Base-by-base conservation (phyloP, 257 asterid genomes). In the Solanum verrucosum region DNA sequence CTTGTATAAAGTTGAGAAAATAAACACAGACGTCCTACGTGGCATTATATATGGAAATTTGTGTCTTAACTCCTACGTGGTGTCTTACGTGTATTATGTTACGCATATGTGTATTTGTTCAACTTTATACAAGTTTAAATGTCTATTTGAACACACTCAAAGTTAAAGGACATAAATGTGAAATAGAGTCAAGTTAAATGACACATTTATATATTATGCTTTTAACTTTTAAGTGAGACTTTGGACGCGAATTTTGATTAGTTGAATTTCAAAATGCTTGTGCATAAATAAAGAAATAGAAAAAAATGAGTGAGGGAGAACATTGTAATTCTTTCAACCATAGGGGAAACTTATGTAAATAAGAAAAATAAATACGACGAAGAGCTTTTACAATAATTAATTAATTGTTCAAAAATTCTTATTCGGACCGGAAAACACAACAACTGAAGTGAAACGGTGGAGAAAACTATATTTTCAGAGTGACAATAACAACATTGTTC, bases 61-160 rank as follows among this genome's bases (percentile, higher is more conserved):
- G 29, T 29, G 29, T 29, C 29, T 29, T 29, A 29, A 29, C 29
- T 29, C 29, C 29, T 29, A 29, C 29, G 29, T 29, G 29, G 29
- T 29, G 29, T 29, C 29, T 29, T 29, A 29, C 29, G 29, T 29
- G 29, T 29, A 29, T 29, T 29, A 29, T 29, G 29, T 29, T 29
- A 29, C 1, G 29, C 29, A 29, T 29, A 29, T 29, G 29, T 29
- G 29, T 29, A 29, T 29, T 29, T 29, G 1, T 29, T 29, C 29
- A 29, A 29, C 29, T 29, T 29, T 49, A 49, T 46, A 46, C 0
- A 46, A 13, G 1, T 46, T 46, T 4, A 46, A 4, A 6, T 46
- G 6, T 46, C 6, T 46, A 46, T 1, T 46, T 1, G 56, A 13
- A 1, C 0, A 46, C 0, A 46, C 1, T 2, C 0, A 46, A 46